phyloP scores from a whole-genome alignment of 257 asterid genomes.

The Mentha longifolia region DNA sequence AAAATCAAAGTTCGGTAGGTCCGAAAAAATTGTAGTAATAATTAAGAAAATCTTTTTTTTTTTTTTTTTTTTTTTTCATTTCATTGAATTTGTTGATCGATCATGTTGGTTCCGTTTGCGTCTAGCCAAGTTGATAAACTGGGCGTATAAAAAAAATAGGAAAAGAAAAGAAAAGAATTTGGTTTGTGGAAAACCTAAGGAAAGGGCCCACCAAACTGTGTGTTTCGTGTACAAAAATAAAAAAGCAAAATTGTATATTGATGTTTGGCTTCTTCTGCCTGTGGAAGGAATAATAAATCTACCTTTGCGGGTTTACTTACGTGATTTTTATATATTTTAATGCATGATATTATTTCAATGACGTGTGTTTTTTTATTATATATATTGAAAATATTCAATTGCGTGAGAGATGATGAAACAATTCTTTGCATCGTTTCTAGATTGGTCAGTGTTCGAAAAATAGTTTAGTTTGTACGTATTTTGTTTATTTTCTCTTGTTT shows the following conservation, averaged over 20 bases:
- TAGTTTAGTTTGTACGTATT: no score
- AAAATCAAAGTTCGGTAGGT: slow-evolving; percentile 32
- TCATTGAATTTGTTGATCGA: neutral
- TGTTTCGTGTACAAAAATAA: neutral
- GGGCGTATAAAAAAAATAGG: neutral
- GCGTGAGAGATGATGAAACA: neutral
- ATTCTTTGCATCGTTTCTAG: neutral
- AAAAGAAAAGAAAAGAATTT: neutral
- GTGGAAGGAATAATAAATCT: neutral
- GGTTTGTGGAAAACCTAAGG: slow-evolving; percentile 43
- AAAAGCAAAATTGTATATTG: slow-evolving; percentile 26
- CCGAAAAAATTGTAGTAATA: slow-evolving; percentile 11
- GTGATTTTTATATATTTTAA: neutral
- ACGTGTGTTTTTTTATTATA: neutral
- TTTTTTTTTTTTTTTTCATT: neutral
- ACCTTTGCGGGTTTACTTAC: neutral
- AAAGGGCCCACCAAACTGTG: slow-evolving; percentile 29
- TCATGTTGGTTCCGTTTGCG: neutral
- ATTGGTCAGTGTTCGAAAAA: no score
- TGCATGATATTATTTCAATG: neutral
- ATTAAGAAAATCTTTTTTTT: neutral
- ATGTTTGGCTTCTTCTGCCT: neutral
- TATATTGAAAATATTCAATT: neutral
- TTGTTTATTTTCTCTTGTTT: neutral
- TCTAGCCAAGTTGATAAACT: neutral